Evolutionary conservation across 768 basidiomycete genomes (phyloP), one percentile per base, ranked within the genome.

Genomic region (Boletellus sp.): DNA sequence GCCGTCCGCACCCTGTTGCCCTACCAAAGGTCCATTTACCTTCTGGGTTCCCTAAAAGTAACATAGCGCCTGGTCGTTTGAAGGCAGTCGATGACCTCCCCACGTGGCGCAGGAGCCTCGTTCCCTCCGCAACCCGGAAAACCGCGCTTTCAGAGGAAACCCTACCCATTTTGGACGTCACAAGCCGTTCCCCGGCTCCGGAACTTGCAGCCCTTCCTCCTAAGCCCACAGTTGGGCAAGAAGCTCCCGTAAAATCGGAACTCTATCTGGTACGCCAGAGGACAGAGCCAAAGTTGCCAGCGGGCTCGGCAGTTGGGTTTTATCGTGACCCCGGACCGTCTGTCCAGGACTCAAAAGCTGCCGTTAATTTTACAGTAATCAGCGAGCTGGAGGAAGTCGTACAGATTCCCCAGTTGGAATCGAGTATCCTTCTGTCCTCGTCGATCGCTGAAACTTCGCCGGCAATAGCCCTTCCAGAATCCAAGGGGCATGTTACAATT

Each of bases 361-460:
- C 73, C 10, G 85, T 90, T 50, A 83, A 79, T 54, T 93, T 93
- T 70, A 87, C 83, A 41, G 86, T 92, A 39, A 78, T 72, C 48
- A 91, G 89, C 60, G 90, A 92, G 66, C 62, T 92, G 46, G 88
- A 90, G 36, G 56, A 57, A 43, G 17, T 35, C 24, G 15, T 42
- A 9, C 45, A 41, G 20, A 26, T 35, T 42, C 52, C 58, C 15
- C 51, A 45, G n/a, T 40, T 16, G 12, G 53, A 57, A 51, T 50
- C 57, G 20, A 60, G 59, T 39, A 59, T 59, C 26, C 65, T 69
- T 9, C 38, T 69, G 32, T 58, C 58, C 43, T 56, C 62, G 17
- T 61, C 63, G 51, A 53, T 52, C 47, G 22, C 42, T 10, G 51
- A 55, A 11, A 22, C 50, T 42, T 51, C 60, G 23, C 34, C 54